Evolutionary conservation across 2,329 filamentous ascomycete species (phyloP), one percentile per base, ranked within the genome.

Genomic region (Diaporthe amygdali): DNA sequence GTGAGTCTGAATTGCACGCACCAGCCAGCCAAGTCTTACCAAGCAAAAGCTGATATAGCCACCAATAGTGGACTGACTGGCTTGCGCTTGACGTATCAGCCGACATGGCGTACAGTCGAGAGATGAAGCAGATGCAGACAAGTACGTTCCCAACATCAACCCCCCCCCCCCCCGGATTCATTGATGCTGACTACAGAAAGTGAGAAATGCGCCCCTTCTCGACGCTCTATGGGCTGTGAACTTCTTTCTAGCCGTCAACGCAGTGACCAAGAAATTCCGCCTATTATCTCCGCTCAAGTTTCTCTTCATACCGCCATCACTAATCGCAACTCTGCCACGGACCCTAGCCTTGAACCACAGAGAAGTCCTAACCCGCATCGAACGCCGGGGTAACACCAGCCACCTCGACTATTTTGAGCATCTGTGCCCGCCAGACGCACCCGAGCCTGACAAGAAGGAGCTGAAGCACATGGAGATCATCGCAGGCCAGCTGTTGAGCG

Each of bases 41-140:
- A n/a, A n/a, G n/a, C n/a, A n/a, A n/a, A n/a, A n/a, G n/a, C n/a
- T n/a, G n/a, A n/a, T n/a, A n/a, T n/a, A n/a, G n/a, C n/a, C n/a
- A n/a, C n/a, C n/a, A n/a, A n/a, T n/a, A 63, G 59, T 63, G 41
- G 59, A 63, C 59, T 25, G 41, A 63, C 27, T 63, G 59, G 59
- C 59, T 63, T 2, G 59, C 41, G 6, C 59, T 63, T 2, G 59
- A 63, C n/a, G 34, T 63, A 34, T 63, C 59, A 0, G 59, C 30
- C 32, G 59, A 63, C 2, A 63, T 63, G 59, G 41, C 59, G 7
- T 63, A 63, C n/a, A 63, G 59, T 22, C n/a, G 59, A 14, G 59
- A 63, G n/a, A 63, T 49, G 59, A 63, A 22, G 30, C 59, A 63
- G 41, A 63, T 63, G 59, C 27, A 63, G 3, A 63, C 59, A 47